Conservation (phyloP, 139 green algal genomes). For the Dunaliella sp. region DNA sequence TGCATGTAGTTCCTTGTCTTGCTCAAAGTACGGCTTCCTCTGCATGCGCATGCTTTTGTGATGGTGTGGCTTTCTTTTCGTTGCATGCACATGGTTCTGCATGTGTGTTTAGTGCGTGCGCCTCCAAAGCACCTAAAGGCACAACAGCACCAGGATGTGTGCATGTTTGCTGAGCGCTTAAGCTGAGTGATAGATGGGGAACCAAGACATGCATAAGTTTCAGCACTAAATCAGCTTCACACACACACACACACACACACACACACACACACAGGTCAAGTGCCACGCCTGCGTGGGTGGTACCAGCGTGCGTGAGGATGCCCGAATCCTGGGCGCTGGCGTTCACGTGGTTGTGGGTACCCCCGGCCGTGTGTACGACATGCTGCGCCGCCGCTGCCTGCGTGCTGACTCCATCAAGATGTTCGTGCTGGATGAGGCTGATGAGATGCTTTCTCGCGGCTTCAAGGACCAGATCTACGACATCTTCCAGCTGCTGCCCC, state of each 20-base stretch:
- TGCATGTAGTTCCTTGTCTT: no score
- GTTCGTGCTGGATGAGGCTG: conserved; percentile 98
- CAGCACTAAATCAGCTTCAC: no score
- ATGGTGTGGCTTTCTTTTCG: neutral
- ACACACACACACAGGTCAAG: conserved; percentile 73
- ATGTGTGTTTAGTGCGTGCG: neutral
- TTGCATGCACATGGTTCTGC: neutral
- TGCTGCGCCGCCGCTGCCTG: conserved; percentile 94
- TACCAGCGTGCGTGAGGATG: conserved; percentile 96
- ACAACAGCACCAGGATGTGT: neutral
- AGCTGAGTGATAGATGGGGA: no score
- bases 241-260: neutral
- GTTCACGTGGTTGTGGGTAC: conserved; percentile 96
- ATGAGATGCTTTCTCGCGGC: conserved; percentile 98
- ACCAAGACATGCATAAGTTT: no score
- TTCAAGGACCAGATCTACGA: conserved; percentile 99
- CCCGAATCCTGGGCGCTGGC: conserved; percentile 83
- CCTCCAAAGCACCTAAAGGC: neutral
- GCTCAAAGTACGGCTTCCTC: no score
- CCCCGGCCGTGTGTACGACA: conserved; percentile 98
- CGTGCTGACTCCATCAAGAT: conserved; percentile 86
- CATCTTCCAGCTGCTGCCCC: conserved; percentile 98
- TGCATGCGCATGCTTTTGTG: no score
- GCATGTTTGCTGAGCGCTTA: no score
- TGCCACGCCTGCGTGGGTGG: conserved; percentile 99